Conservation (phyloP, 2,329 filamentous ascomycete species). For the Claviceps pusilla region DNA sequence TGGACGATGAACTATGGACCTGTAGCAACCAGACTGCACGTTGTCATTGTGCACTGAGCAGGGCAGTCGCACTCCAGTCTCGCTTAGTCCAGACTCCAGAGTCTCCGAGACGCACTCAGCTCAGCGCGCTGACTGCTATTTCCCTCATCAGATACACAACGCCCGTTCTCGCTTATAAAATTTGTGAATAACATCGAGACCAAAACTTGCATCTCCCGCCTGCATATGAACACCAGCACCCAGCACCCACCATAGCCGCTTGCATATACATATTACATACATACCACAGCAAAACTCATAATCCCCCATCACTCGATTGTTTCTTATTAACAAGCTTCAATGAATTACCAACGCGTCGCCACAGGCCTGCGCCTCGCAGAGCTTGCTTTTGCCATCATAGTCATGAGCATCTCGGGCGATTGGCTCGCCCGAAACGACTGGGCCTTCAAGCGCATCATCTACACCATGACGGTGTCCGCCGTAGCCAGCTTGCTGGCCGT, state of each 20-base stretch:
- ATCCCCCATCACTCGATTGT: not conserved
- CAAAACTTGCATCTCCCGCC: not conserved
- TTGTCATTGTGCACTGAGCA: not conserved
- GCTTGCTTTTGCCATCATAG: constrained; percentile 56
- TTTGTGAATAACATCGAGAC: not conserved
- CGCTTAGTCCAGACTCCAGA: not conserved
- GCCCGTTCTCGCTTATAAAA: not conserved
- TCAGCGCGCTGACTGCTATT: not conserved
- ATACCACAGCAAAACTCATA: not conserved
- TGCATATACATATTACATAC: not conserved
- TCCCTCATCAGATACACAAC: not conserved
- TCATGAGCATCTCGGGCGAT: constrained; percentile 53
- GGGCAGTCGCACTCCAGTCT: not conserved
- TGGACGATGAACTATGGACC: too few species aligned
- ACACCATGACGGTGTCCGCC: constrained; percentile 55
- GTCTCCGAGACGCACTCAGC: not conserved
- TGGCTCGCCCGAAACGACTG: constrained; percentile 44
- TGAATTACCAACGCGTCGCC: constrained; percentile 26
- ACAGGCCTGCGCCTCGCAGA: constrained; percentile 29
- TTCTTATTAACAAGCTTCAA: constrained; percentile 5
- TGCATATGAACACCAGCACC: not conserved
- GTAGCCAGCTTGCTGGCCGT: constrained; percentile 54
- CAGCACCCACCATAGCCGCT: not conserved
- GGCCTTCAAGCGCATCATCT: constrained; percentile 53
- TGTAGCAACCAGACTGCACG: not conserved